phyloP scores from a whole-genome alignment of 2,329 filamentous ascomycete genomes.

The Lasiodiplodia gonubiensis region DNA sequence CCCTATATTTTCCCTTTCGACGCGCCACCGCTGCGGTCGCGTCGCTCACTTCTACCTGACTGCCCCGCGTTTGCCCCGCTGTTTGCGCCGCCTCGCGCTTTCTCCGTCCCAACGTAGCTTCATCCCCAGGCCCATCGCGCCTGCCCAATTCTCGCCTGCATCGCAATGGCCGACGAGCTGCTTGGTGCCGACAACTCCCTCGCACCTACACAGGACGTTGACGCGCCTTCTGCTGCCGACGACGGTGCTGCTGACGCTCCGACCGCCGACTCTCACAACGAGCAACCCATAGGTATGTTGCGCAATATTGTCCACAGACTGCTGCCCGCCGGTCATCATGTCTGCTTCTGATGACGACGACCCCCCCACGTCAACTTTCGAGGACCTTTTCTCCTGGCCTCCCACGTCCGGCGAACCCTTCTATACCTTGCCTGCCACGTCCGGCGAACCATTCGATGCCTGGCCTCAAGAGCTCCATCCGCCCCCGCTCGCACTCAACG shows the following conservation, averaged over 20 bases:
- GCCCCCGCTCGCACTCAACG: background rate
- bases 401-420: background rate
- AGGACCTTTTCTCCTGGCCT: background rate
- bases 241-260: slow-evolving; percentile 18
- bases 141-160: slow-evolving; percentile 30
- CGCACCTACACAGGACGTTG: slow-evolving; percentile 35
- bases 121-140: slow-evolving; percentile 35
- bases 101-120: slow-evolving; percentile 30
- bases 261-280: slow-evolving; percentile 18
- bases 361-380: background rate
- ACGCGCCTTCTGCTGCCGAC: slow-evolving; percentile 26
- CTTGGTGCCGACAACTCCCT: slow-evolving; percentile 35
- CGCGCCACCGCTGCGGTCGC: slow-evolving; percentile 17
- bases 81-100: slow-evolving; percentile 13
- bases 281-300: slow-evolving; percentile 26
- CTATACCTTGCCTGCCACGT: background rate
- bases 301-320: background rate
- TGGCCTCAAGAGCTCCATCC: background rate
- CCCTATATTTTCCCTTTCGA: background rate
- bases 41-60: background rate
- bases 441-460: background rate
- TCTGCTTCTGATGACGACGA: background rate
- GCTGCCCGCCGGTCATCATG: slow-evolving; percentile 2
- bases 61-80: background rate
- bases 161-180: slow-evolving; percentile 44